These are phyloP conservation scores for Rickenella mellea DNA, from an alignment of 768 basidiomycete genomes.

Conservation along the genomic window DNA sequence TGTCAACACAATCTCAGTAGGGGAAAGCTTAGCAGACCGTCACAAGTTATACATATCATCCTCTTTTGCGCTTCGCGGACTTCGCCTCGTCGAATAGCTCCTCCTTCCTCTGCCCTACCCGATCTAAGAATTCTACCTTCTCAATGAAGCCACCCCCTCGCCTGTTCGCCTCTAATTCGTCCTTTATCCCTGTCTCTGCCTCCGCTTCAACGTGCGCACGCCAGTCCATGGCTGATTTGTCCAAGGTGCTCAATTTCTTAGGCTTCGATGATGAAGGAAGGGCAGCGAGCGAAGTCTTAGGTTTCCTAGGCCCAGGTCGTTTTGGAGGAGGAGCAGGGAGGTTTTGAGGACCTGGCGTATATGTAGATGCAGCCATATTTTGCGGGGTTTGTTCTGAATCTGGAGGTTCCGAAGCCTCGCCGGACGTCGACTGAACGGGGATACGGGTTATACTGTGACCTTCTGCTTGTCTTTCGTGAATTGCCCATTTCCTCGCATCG, in stretches of 20 bases:
- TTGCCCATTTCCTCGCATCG: constrained; percentile 72
- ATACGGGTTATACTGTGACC: neutral
- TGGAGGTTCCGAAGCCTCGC: constrained; percentile 2
- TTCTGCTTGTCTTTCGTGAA: constrained; percentile 28
- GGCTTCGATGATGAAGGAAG: constrained; percentile 41
- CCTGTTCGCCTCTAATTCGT: constrained; percentile 68
- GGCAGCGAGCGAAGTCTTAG: constrained; percentile 45
- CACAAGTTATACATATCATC: too few relatives aligned
- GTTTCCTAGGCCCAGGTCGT: constrained; percentile 57
- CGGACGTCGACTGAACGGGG: neutral
- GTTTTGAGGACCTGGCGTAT: neutral
- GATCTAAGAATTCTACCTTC: constrained; percentile 72
- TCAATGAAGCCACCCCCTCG: constrained; percentile 75
- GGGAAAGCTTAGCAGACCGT: too few relatives aligned
- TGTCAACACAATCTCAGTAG: too few relatives aligned
- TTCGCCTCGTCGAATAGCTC: constrained; percentile 50
- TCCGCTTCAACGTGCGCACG: constrained; percentile 46
- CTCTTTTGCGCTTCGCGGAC: constrained; percentile 37
- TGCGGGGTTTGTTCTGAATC: constrained; percentile 7
- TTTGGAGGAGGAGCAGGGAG: constrained; percentile 7
- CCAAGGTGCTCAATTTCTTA: constrained; percentile 75
- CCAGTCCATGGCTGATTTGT: constrained; percentile 88
- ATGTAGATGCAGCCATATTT: constrained; percentile 11
- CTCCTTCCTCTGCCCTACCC: constrained; percentile 67
- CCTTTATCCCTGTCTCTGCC: constrained; percentile 34